phyloP scores from a whole-genome alignment of 2,329 filamentous ascomycete genomes.

The Alternaria sp. region DNA sequence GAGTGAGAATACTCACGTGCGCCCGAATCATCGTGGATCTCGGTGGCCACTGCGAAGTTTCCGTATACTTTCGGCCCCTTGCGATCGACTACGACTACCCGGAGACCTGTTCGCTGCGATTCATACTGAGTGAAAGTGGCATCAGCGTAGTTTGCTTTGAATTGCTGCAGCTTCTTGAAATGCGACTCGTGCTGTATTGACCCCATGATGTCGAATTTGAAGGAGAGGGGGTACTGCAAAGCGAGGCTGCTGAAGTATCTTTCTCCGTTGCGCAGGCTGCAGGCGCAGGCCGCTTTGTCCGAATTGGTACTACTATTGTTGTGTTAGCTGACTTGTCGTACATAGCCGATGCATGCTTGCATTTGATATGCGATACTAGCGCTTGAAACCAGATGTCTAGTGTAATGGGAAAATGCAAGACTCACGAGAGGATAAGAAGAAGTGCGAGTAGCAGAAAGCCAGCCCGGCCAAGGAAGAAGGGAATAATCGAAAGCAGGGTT shows the following conservation, averaged over 20 bases:
- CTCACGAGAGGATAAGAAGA: slow-evolving; percentile 1
- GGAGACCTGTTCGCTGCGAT: slow-evolving; percentile 92
- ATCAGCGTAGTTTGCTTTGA: slow-evolving; percentile 89
- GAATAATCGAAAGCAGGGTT: background rate
- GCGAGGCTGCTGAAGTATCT: slow-evolving; percentile 2
- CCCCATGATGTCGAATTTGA: slow-evolving; percentile 38
- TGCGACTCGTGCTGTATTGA: slow-evolving; percentile 57
- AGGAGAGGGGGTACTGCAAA: background rate
- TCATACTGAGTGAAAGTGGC: slow-evolving; percentile 94
- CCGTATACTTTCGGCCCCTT: slow-evolving; percentile 90
- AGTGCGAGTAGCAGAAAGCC: slow-evolving; percentile 1
- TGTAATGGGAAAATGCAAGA: background rate
- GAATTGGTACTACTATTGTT: slow-evolving; percentile 46
- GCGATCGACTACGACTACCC: slow-evolving; percentile 89
- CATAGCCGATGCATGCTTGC: background rate
- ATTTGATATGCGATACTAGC: background rate
- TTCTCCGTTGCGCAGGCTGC: slow-evolving; percentile 11
- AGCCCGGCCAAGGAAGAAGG: background rate
- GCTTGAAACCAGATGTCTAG: background rate
- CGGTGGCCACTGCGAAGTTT: slow-evolving; percentile 94
- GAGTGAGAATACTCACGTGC: slow-evolving; percentile 62
- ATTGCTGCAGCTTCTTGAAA: slow-evolving; percentile 86
- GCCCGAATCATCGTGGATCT: slow-evolving; percentile 97
- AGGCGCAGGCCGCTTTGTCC: slow-evolving; percentile 35
- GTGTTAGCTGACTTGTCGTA: slow-evolving; percentile 20